Evolutionary conservation across 768 basidiomycete genomes (phyloP), one percentile per base, ranked within the genome.

Genomic region (Kwoniella dendrophila): DNA sequence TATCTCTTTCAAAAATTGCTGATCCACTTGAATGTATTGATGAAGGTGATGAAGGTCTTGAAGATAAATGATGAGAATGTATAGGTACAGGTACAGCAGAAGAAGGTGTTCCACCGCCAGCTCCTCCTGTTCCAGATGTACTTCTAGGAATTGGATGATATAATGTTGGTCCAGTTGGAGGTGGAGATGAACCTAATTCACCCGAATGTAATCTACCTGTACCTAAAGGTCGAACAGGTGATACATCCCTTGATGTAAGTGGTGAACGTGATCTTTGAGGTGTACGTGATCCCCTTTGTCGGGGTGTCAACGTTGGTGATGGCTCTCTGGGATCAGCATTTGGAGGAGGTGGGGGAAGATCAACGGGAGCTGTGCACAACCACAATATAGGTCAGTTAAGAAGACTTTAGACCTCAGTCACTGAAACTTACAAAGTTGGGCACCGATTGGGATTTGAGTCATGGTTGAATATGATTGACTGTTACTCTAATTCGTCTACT

Each of bases 1-100:
- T 91, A 76, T 94, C 91, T 34, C 91, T 86, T 79, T 94, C 91
- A 63, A 94, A 94, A 59, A 93, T 94, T 36, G 91, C 90, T 0
- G 90, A 92, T 0, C 89, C 90, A 0, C 89, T 90, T 0, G 90
- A 92, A 70, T 89, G 85, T 55, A 74, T 73, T 8, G 70, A 71
- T 4, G 67, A 60, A 26, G 73, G 69, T 7, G 74, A 76, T 7
- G 68, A 68, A 22, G 74, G 74, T 36, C 74, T 58, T 6, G 41
- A 43, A 14, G 72, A 73, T 30, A 71, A 61, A 48, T 76, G 73
- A 48, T 67, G 66, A 26, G 49, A 22, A 32, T 51, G 49, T 4
- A 38, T 20, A 66, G 44, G 43, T 38, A 64, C 43, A 18, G 50
- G 73, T 55, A 33, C 41, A 80, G 5, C 86, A 82, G 20, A 51